A percentile compares a stretch with the other conserved stretches of the same genome.
Conservation (phyloP, 441 rosid species). For the Adansonia madagascariensis region DNA sequence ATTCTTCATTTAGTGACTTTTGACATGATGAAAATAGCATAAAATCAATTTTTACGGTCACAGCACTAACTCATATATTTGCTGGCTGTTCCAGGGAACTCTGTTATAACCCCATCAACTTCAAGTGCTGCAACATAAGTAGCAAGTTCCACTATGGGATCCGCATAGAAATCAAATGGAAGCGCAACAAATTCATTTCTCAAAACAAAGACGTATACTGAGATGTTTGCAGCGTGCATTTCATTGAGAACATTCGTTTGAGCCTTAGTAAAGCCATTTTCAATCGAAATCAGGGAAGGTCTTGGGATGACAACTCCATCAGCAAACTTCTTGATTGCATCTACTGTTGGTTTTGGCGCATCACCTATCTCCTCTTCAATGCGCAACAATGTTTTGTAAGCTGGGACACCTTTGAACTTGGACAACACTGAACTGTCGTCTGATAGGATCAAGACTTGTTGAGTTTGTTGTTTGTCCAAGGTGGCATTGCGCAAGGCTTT, state of each 20-base stretch:
- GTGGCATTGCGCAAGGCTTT: conserved; percentile 62
- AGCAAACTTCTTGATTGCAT: conserved; percentile 74
- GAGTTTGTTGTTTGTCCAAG: conserved; percentile 70
- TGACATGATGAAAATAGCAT: too few relatives aligned
- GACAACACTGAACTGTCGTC: conserved; percentile 76
- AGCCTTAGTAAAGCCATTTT: conserved; percentile 43
- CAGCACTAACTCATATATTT: conserved; percentile 56
- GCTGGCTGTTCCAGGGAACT: conserved; percentile 62
- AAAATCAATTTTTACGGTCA: not conserved
- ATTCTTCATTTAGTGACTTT: too few relatives aligned
- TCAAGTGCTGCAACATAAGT: conserved; percentile 50
- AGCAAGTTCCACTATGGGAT: conserved; percentile 73
- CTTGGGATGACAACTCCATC: conserved; percentile 56
- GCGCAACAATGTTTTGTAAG: conserved; percentile 59
- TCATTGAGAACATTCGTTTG: conserved; percentile 43
- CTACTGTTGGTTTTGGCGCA: conserved; percentile 54
- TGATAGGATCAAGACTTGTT: conserved; percentile 70
- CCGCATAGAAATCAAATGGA: conserved; percentile 71
- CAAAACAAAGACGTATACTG: conserved; percentile 48
- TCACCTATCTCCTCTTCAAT: conserved; percentile 56
- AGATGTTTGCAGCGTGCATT: conserved; percentile 42
- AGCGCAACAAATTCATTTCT: conserved; percentile 65
- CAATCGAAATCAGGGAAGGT: conserved; percentile 41
- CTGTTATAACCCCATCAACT: conserved; percentile 69
- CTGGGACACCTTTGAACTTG: conserved; percentile 48